These are phyloP conservation scores for Thelonectria rubi DNA, from an alignment of 2,329 filamentous ascomycete genomes.

Conservation along the genomic window DNA sequence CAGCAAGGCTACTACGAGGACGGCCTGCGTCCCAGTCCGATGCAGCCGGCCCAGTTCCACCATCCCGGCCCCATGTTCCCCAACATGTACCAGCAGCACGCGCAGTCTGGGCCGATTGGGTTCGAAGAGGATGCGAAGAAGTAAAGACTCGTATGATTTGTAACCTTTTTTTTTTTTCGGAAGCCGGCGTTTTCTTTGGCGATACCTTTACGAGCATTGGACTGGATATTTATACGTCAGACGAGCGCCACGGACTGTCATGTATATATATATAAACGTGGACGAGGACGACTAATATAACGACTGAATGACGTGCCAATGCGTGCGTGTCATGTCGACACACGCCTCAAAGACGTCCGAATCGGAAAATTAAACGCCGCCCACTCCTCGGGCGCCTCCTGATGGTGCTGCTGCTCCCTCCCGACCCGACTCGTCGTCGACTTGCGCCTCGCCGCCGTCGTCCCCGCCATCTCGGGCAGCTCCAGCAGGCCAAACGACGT, in stretches of 20 bases:
- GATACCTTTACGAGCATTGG: background rate
- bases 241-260: no score
- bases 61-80: conserved; percentile 2
- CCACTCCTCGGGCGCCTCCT: background rate
- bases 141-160: no score
- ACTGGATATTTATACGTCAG: no score
- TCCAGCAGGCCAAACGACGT: conserved; percentile 26
- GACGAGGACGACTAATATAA: background rate
- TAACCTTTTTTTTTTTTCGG: no score
- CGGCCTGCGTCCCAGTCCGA: background rate
- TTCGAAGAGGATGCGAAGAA: conserved; percentile 1
- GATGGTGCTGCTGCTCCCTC: no score
- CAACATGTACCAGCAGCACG: conserved; percentile 2
- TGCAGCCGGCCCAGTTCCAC: background rate
- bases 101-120: background rate
- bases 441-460: background rate
- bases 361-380: conserved; percentile 2
- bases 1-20: background rate
- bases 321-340: background rate
- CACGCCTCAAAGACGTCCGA: background rate
- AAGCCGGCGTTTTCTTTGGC: background rate
- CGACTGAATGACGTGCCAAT: background rate
- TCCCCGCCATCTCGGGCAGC: conserved; percentile 15
- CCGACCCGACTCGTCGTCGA: no score
- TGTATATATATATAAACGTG: no score